Conservation (phyloP, 2,329 filamentous ascomycete species). For the Leptosphaerulina australis region DNA sequence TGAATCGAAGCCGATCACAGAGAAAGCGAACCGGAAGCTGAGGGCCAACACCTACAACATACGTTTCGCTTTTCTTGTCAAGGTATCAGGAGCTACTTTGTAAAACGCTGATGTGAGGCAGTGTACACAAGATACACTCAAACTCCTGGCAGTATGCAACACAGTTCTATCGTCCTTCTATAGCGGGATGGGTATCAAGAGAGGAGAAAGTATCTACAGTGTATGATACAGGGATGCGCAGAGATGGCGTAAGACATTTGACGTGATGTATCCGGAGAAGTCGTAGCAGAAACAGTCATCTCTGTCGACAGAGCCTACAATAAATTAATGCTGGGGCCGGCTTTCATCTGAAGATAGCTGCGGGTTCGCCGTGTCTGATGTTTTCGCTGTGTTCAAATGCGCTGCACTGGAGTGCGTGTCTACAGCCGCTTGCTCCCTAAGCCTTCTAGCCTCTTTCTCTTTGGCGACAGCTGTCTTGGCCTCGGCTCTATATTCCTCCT, state of each 20-base stretch:
- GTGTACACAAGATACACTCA: constrained; percentile 7
- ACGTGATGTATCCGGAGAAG: not conserved
- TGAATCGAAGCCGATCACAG: not conserved
- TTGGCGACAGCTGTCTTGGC: constrained; percentile 12
- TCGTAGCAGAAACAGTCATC: not conserved
- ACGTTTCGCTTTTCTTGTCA: too few relatives aligned
- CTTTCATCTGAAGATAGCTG: not conserved
- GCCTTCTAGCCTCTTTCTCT: constrained; percentile 17
- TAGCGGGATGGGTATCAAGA: constrained; percentile 42
- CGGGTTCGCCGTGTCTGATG: not conserved
- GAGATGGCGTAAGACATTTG: not conserved
- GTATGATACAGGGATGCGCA: not conserved
- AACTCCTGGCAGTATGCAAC: not conserved
- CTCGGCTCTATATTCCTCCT: constrained; percentile 18
- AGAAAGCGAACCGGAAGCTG: not conserved
- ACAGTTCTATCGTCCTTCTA: constrained; percentile 8
- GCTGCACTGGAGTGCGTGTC: constrained; percentile 3
- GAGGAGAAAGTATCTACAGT: constrained; percentile 32
- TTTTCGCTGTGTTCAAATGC: not conserved
- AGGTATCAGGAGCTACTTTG: too few relatives aligned
- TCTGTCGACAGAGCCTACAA: too few relatives aligned
- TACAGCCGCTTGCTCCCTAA: constrained; percentile 8
- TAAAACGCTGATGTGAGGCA: not conserved
- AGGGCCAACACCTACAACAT: too few relatives aligned
- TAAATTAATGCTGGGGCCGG: not conserved